phyloP scores from a whole-genome alignment of 2,329 filamentous ascomycete species.

The Nakataea oryzae region DNA sequence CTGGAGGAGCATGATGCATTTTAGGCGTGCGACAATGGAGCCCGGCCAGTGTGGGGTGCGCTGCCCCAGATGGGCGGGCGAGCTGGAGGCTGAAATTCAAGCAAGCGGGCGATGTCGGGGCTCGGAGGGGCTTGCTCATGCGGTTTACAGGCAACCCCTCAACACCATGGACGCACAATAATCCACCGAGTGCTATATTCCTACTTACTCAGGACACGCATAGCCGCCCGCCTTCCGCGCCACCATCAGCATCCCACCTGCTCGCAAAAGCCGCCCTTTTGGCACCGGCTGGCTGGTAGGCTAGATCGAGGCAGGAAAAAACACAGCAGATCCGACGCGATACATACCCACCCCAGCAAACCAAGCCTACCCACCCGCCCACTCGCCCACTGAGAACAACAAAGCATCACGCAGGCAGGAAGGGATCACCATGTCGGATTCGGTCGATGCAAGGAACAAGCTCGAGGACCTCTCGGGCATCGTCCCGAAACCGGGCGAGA shows the following conservation, averaged over 20 bases:
- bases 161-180: not conserved
- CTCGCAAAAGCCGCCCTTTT: not conserved
- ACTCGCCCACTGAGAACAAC: not conserved
- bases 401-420: not conserved
- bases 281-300: not conserved
- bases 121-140: not conserved
- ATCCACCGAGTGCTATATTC: not conserved
- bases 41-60: not conserved
- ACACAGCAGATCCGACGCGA: not conserved
- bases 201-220: no score
- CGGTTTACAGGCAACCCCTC: no score
- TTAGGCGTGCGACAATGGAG: not conserved
- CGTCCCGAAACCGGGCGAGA: slow-evolving; percentile 41
- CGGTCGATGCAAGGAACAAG: slow-evolving; percentile 35
- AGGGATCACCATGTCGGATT: slow-evolving; percentile 18
- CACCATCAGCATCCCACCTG: no score
- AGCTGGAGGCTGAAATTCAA: no score
- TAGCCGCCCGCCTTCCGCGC: no score
- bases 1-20: not conserved
- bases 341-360: no score
- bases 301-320: not conserved
- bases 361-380: no score
- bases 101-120: no score
- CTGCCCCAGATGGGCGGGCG: no score
- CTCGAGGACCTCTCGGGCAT: slow-evolving; percentile 45